A percentile compares a stretch with the other conserved stretches of the same genome.
Evolutionary conservation across 75 land plant genomes (phyloP).

Genomic region (Chamaecyparis obtusa): DNA sequence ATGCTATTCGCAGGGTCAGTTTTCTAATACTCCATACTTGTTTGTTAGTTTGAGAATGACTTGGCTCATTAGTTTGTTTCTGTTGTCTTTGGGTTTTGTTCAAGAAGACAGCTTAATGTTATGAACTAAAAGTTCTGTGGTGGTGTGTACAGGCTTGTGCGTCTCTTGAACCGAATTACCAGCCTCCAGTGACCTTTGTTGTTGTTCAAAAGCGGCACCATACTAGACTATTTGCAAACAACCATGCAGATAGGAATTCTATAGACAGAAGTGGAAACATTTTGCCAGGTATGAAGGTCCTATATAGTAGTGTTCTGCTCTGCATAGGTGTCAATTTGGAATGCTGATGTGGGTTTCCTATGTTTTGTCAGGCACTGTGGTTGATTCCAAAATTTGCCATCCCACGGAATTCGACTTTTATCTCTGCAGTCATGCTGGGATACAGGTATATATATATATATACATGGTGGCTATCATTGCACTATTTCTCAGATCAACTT

Average conservation of each 20-base stretch:
- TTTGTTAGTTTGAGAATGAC: neutral
- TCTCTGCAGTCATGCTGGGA: slow-evolving; percentile 98
- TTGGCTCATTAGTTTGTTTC: neutral
- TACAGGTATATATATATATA: slow-evolving; percentile 53
- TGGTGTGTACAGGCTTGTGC: slow-evolving; percentile 73
- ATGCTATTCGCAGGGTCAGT: slow-evolving; percentile 84
- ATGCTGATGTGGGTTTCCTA: neutral
- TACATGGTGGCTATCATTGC: neutral
- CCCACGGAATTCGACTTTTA: slow-evolving; percentile 98
- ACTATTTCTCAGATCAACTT: neutral
- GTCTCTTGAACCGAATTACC: slow-evolving; percentile 94
- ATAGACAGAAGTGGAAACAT: slow-evolving; percentile 94
- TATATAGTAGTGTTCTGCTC: neutral
- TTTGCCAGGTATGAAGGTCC: slow-evolving; percentile 59
- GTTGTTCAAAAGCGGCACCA: slow-evolving; percentile 99
- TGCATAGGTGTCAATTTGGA: neutral
- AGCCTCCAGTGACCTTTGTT: slow-evolving; percentile 98
- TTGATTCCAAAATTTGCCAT: slow-evolving; percentile 95
- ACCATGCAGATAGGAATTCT: slow-evolving; percentile 65
- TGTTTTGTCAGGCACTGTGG: slow-evolving; percentile 78
- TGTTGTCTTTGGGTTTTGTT: neutral
- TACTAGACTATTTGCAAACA: slow-evolving; percentile 90
- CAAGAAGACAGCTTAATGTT: neutral
- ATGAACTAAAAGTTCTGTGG: neutral
- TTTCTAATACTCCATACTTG: neutral